Conservation (phyloP, 306 rosid genomes). For the Vigna mungo region DNA sequence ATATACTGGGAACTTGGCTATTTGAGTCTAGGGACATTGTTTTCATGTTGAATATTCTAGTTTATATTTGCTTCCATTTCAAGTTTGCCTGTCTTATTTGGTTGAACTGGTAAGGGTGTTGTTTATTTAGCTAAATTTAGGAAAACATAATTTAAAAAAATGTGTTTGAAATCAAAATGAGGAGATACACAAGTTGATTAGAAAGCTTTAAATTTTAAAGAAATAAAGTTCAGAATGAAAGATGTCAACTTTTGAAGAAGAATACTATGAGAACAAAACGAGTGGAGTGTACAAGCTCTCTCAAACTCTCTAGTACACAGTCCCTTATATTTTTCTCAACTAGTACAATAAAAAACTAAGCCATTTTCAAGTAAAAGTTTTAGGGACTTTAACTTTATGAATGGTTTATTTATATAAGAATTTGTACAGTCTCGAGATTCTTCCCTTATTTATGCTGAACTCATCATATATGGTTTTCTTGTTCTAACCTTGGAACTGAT, state of each 20-base stretch:
- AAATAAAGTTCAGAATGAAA: background rate
- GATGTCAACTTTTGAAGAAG: constrained; percentile 1
- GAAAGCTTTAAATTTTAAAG: background rate
- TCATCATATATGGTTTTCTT: background rate
- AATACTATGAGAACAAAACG: background rate
- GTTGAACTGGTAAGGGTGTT: background rate
- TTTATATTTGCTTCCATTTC: constrained; percentile 18
- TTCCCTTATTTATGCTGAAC: background rate
- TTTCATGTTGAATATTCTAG: background rate
- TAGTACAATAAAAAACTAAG: constrained; percentile 9
- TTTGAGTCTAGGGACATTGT: constrained; percentile 4
- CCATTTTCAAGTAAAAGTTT: background rate
- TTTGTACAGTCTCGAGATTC: constrained; percentile 12
- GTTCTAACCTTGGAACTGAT: constrained; percentile 1
- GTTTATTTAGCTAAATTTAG: background rate
- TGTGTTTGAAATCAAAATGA: constrained; percentile 2
- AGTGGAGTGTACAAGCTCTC: no score
- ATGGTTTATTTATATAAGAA: constrained; percentile 14
- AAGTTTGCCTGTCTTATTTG: constrained; percentile 37
- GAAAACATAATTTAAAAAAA: background rate
- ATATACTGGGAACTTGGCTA: constrained; percentile 18
- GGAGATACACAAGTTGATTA: constrained; percentile 22
- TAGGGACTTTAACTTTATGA: constrained; percentile 21
- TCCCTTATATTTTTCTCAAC: no score
- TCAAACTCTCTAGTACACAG: no score